Conservation (phyloP, 495 filamentous ascomycete genomes). For the Penicillium samsonianum region DNA sequence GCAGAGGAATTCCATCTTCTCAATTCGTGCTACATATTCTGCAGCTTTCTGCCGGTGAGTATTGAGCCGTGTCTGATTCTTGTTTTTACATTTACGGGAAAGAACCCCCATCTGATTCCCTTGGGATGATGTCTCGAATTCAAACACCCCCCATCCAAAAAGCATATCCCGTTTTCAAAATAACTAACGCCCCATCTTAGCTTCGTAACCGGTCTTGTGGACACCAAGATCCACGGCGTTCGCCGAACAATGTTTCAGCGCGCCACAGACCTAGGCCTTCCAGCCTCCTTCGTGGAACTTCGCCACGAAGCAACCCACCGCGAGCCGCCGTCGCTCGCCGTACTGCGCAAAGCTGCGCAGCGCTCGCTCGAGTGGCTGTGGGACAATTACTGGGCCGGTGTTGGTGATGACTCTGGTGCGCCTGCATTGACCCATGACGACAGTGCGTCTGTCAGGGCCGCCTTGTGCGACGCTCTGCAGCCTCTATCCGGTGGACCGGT, state of each 20-base stretch:
- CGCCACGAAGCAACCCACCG: slow-evolving; percentile 89
- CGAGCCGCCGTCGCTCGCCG: slow-evolving; percentile 71
- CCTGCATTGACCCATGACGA: slow-evolving; percentile 17
- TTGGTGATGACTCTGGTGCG: slow-evolving; percentile 20
- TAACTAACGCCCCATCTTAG: slow-evolving; percentile 40
- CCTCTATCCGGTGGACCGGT: slow-evolving; percentile 15
- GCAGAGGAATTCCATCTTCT: slow-evolving; percentile 52
- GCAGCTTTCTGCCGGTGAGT: slow-evolving; percentile 63
- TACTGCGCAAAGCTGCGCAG: slow-evolving; percentile 63
- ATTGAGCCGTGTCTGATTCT: background rate
- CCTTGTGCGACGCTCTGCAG: slow-evolving; percentile 24
- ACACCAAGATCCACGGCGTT: slow-evolving; percentile 67
- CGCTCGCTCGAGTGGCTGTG: slow-evolving; percentile 83
- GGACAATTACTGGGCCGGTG: slow-evolving; percentile 74
- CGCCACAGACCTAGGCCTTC: slow-evolving; percentile 72
- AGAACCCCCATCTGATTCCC: slow-evolving; percentile 5
- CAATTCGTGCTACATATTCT: slow-evolving; percentile 57
- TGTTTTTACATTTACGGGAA: background rate
- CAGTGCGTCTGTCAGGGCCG: slow-evolving; percentile 18
- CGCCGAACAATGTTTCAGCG: slow-evolving; percentile 80
- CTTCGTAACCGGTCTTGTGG: slow-evolving; percentile 88
- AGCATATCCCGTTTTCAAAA: background rate
- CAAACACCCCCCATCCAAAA: background rate
- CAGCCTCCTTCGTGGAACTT: slow-evolving; percentile 84
- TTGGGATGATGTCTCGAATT: slow-evolving; percentile 1